Evolutionary conservation across 2,329 filamentous ascomycete species (phyloP).

Genomic region (Diatrype stigma): DNA sequence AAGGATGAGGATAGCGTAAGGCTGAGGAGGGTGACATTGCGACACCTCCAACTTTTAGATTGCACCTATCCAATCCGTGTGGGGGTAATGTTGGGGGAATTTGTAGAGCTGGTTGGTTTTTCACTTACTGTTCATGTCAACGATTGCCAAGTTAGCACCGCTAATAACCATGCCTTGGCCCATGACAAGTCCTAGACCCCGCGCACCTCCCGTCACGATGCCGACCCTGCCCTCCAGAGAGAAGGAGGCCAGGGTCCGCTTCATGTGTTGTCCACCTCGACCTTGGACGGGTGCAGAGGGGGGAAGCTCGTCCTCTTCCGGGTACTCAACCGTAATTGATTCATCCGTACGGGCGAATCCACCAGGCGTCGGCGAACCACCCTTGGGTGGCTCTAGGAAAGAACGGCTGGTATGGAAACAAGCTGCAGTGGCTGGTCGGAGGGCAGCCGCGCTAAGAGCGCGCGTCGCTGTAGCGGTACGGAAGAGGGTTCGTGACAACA

Average conservation of each 20-base stretch:
- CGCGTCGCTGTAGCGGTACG: constrained; percentile 13
- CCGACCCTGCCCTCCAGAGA: constrained; percentile 80
- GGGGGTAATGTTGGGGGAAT: no score
- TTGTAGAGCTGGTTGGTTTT: not conserved
- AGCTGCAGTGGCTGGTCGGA: constrained; percentile 14
- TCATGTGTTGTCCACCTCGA: constrained; percentile 75
- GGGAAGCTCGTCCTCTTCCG: constrained; percentile 69
- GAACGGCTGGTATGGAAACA: constrained; percentile 23
- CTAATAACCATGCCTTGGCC: constrained; percentile 85
- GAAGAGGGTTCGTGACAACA: constrained; percentile 16
- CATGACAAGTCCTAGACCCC: constrained; percentile 89
- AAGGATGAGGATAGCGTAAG: not conserved
- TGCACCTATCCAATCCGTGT: not conserved
- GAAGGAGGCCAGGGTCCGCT: constrained; percentile 80
- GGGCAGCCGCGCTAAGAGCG: constrained; percentile 13
- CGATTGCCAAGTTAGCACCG: constrained; percentile 84
- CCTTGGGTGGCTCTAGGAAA: constrained; percentile 19
- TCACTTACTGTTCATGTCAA: constrained; percentile 81
- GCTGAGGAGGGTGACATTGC: not conserved
- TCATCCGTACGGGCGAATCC: constrained; percentile 77
- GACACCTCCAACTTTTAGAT: not conserved
- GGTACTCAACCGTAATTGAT: constrained; percentile 73
- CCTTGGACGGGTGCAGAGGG: constrained; percentile 67
- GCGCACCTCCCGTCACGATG: constrained; percentile 84
- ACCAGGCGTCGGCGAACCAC: constrained; percentile 40